Evolutionary conservation across 2,329 filamentous ascomycete genomes (phyloP), one percentile per base, ranked within the genome.

Genomic region (Paraphaeosphaeria minitans): DNA sequence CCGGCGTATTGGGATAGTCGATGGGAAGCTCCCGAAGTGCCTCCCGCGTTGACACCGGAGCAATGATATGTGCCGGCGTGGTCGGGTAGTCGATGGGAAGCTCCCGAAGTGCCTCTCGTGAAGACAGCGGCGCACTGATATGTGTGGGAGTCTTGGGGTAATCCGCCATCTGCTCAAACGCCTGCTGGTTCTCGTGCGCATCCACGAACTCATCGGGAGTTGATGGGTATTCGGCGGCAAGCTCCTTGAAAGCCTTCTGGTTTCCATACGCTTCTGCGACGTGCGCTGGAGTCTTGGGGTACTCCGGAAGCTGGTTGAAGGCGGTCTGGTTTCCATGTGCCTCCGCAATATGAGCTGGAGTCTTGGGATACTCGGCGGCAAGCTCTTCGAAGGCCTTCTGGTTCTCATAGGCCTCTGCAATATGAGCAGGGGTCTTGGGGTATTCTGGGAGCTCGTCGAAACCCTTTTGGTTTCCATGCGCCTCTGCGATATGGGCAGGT

Each of bases 71-170:
- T 3, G 61, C 62, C n/a, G 68, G 70, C 14, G 70, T 71, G 22
- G 63, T 65, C 5, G 67, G 69, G 46, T 70, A 72, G 10, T 39
- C 60, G 24, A 27, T 27, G 24, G 24, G 24, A 3, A 27, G 6
- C 24, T 27, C 24, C 24, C 24, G 24, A 27, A 27, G 42, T 6
- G 66, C 65, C 12, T 59, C 65, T 19, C 57, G 60, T n/a, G 55
- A 60, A 8, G 53, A 60, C 16, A 68, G 54, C 10, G 67, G 64
- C 1, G 64, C 67, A 13, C 19, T 27, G 16, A 71, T 67, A 43
- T 71, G 70, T 3, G 61, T 60, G 16, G 68, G 70, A n/a, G 70
- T 71, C 27, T 64, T 65, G 7, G 67, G 69, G 46, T 70, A 72
- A 10, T 35, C 60, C 13, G 31, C 39, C 13, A 70, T 55, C 45